Conservation (phyloP, 176 grass and related monocot genomes). For the Oryza punctata region DNA sequence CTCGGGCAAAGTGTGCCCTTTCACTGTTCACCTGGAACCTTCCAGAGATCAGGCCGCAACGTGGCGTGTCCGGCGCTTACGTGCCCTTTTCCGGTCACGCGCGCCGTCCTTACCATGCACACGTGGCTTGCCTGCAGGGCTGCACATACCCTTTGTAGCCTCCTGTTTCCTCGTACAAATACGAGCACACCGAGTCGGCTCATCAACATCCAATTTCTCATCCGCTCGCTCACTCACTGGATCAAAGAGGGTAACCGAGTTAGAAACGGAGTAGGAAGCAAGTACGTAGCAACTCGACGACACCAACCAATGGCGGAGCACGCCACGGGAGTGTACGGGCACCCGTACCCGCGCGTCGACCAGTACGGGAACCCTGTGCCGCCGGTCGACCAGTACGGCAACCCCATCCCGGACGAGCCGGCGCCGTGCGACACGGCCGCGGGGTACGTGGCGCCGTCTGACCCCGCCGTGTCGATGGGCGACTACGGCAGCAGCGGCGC, state of each 20-base stretch:
- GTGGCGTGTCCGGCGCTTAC: conserved; percentile 23
- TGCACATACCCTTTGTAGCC: not conserved
- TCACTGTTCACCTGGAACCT: not conserved
- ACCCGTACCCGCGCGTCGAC: conserved; percentile 60
- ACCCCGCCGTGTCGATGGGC: not conserved
- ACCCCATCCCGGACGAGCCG: conserved; percentile 46
- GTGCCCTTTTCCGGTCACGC: conserved; percentile 19
- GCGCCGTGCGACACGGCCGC: not conserved
- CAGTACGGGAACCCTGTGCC: conserved; percentile 67
- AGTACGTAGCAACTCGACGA: too few relatives aligned
- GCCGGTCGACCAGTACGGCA: conserved; percentile 69
- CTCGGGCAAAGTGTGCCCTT: too few relatives aligned
- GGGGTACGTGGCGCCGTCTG: not conserved
- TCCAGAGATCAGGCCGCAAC: not conserved
- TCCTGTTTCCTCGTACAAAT: conserved; percentile 12
- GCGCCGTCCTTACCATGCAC: not conserved
- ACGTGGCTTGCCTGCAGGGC: conserved; percentile 2
- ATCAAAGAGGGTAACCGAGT: not conserved
- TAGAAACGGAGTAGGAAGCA: too few relatives aligned
- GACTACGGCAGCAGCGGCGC: not conserved
- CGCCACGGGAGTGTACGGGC: conserved; percentile 39
- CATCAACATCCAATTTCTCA: too few relatives aligned
- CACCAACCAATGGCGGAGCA: conserved; percentile 41
- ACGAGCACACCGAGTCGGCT: not conserved
- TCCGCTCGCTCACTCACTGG: not conserved